Evolutionary conservation across 1,284 basidiomycete species (phyloP), one percentile per base, ranked within the genome.

Genomic region (Ceratobasidium sp.): DNA sequence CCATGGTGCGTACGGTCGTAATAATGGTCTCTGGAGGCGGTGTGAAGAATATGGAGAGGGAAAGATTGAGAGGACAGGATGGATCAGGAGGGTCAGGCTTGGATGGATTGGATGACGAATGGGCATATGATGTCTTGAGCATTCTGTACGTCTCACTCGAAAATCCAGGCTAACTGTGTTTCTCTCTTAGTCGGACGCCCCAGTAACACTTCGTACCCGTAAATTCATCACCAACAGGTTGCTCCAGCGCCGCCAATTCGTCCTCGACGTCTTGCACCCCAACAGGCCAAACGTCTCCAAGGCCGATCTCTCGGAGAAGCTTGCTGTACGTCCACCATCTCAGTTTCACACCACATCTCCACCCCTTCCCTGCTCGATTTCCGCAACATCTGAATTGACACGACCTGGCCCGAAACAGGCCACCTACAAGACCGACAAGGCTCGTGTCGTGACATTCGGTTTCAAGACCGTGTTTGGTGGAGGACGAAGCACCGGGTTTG

Each of bases 161-260:
- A 46, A 23, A 62, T 1, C 14, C 28, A 14, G 6, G 45, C 72
- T 73, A 58, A 73, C 48, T 28, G n/a, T 9, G 43, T 16, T 34
- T 43, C 21, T 18, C 46, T 21, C n/a, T n/a, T 36, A 78, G 78
- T 77, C 78, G 82, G 96, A 96, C 84, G 87, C 96, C 83, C 93
- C 97, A 78, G 89, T 99, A 79, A 99, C 97, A 78, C 88, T 99
- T 82, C 94, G 97, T 80, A 98, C 97, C 74, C 93, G 97, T 84
- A 98, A 99, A 87, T 99, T 99, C 88, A 94, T 98, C 84, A 98
- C 96, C 80, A 99, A 99, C 91, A 94, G 96, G 78, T 92, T 99
- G 77, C 88, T 99, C 74, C 92, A 94, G 80, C 93, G 97, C 80
- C 89, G 90, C 76, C 92, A 94, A 85, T 96, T 97, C 80, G 89